Conservation (phyloP, 768 basidiomycete species). For the Fomitopsis serialis region DNA sequence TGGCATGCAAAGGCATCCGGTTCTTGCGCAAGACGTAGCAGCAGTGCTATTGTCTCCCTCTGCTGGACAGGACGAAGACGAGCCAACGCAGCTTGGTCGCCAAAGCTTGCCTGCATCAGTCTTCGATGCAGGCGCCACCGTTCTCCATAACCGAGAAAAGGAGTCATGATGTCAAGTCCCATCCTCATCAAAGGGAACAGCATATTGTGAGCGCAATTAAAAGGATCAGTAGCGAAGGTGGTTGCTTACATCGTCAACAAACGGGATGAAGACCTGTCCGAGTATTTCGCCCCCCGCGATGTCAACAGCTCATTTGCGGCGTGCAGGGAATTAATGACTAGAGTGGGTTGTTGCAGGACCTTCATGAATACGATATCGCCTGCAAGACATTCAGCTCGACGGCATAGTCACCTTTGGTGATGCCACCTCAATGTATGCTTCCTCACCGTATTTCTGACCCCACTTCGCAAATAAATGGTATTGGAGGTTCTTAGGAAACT, state of each 20-base stretch:
- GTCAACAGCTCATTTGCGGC: background rate
- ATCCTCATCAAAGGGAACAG: constrained; percentile 8
- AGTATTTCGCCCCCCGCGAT: background rate
- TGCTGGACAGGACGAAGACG: constrained; percentile 15
- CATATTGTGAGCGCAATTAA: background rate
- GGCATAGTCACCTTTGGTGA: background rate
- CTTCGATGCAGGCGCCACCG: constrained; percentile 23
- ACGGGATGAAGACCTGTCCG: background rate
- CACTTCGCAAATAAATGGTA: constrained; percentile 21
- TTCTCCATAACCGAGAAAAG: constrained; percentile 19
- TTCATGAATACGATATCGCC: constrained; percentile 12
- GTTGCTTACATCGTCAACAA: background rate
- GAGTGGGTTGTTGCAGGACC: constrained; percentile 1
- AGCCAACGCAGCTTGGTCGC: constrained; percentile 6
- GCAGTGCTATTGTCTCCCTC: constrained; percentile 19
- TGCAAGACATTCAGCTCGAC: background rate
- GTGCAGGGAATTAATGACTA: background rate
- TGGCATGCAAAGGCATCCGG: constrained; percentile 18
- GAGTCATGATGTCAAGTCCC: constrained; percentile 13
- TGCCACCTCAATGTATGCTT: too few species aligned
- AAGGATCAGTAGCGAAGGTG: too few species aligned
- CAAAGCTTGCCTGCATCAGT: constrained; percentile 22
- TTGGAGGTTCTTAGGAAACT: constrained; percentile 19
- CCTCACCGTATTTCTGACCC: constrained; percentile 22
- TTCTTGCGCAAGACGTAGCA: constrained; percentile 18